These are phyloP conservation scores for Nicotiana otophora DNA, from an alignment of 257 asterid species.

Conservation along the genomic window DNA sequence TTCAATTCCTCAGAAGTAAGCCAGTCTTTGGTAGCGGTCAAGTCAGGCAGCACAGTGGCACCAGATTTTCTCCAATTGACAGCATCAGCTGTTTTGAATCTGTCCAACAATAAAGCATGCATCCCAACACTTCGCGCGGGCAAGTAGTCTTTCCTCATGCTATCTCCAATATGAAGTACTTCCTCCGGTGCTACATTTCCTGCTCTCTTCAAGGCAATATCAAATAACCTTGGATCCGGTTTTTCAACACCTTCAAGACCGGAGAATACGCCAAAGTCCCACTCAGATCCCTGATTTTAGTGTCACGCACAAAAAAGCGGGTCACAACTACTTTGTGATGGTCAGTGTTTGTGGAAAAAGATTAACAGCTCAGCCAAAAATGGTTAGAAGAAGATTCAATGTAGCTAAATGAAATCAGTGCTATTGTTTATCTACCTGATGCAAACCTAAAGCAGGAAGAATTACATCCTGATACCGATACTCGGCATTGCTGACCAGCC, in stretches of 20 bases:
- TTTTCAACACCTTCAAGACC: constrained; percentile 93
- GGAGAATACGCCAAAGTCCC: constrained; percentile 97
- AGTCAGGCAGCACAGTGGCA: constrained; percentile 71
- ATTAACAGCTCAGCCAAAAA: not conserved
- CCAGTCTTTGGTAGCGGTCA: constrained; percentile 66
- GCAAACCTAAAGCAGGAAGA: constrained; percentile 88
- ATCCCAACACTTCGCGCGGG: constrained; percentile 82
- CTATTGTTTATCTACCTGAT: constrained; percentile 40
- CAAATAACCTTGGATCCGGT: constrained; percentile 70
- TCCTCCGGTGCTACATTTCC: constrained; percentile 73
- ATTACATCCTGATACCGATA: constrained; percentile 84
- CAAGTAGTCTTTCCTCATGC: constrained; percentile 72
- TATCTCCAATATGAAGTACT: constrained; percentile 90
- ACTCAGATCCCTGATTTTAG: constrained; percentile 75
- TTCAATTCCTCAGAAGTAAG: constrained; percentile 40
- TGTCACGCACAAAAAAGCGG: not conserved
- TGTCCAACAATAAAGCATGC: constrained; percentile 73
- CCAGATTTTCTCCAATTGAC: constrained; percentile 77
- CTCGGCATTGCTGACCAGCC: constrained; percentile 90
- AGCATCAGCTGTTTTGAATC: constrained; percentile 74
- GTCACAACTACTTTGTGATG: not conserved
- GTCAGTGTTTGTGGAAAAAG: not conserved
- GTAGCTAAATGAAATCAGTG: not conserved
- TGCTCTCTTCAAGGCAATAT: constrained; percentile 84
- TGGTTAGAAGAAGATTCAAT: not conserved